Conservation (phyloP, 208 protist species). For the Leishmania mexicana region DNA sequence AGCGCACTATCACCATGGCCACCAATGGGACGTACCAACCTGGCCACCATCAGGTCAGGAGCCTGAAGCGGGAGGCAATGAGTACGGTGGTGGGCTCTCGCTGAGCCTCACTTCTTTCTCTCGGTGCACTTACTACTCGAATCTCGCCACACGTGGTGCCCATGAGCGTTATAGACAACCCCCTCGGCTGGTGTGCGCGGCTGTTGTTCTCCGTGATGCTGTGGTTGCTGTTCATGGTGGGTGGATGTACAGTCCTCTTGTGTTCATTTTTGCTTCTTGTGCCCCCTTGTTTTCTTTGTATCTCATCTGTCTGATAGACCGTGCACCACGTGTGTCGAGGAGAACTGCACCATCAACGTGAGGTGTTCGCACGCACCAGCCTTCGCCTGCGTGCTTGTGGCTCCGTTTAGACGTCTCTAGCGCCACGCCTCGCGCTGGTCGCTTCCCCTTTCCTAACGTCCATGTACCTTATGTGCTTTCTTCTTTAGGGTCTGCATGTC, state of each 20-base stretch:
- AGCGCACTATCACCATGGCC: slow-evolving; percentile 71
- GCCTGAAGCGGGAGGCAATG: slow-evolving; percentile 29
- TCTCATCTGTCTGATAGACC: not conserved
- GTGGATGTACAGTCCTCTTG: not conserved
- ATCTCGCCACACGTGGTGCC: too few relatives aligned
- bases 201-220: not conserved
- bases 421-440: not conserved
- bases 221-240: not conserved
- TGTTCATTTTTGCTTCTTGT: not conserved
- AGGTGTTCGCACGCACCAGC: not conserved
- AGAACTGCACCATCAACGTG: not conserved
- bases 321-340: not conserved
- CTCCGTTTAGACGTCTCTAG: not conserved
- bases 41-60: slow-evolving; percentile 55
- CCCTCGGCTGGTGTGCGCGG: not conserved
- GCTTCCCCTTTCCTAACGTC: not conserved
- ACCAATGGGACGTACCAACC: slow-evolving; percentile 64
- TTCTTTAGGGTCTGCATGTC: not conserved
- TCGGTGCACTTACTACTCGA: not conserved
- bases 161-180: not conserved
- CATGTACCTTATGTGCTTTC: not conserved
- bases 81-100: slow-evolving; percentile 37
- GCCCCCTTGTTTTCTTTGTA: not conserved
- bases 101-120: slow-evolving; percentile 6
- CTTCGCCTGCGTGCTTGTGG: not conserved